A percentile compares a stretch with the other conserved stretches of the same genome.
These are phyloP conservation scores for Phoma sp. DNA, from an alignment of 2,329 filamentous ascomycete species.

Conservation along the genomic window DNA sequence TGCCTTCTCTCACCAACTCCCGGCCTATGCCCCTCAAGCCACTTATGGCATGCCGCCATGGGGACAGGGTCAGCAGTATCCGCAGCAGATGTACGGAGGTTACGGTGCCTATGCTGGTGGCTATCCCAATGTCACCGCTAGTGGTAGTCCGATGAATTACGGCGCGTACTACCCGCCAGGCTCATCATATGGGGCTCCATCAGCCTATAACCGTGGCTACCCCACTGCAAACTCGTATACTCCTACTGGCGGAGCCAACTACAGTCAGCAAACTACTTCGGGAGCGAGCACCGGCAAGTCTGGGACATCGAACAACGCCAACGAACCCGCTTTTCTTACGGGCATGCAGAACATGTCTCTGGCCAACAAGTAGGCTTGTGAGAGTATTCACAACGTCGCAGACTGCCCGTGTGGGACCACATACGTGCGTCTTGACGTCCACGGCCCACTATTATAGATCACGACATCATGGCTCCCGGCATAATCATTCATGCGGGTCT, in stretches of 20 bases:
- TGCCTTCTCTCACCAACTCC: constrained; percentile 43
- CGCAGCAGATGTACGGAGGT: constrained; percentile 30
- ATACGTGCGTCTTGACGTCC: not conserved
- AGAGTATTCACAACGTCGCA: not conserved
- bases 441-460: constrained; percentile 1
- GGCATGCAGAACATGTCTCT: constrained; percentile 39
- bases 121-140: constrained; percentile 30
- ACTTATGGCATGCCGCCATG: constrained; percentile 37
- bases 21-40: constrained; percentile 31
- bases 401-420: not conserved
- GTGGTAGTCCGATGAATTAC: constrained; percentile 43
- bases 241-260: constrained; percentile 23
- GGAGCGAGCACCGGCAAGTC: constrained; percentile 6
- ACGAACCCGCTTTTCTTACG: constrained; percentile 21
- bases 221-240: constrained; percentile 19
- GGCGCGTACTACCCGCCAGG: constrained; percentile 39
- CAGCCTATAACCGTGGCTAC: constrained; percentile 34
- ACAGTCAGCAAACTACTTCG: constrained; percentile 23
- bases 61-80: constrained; percentile 29
- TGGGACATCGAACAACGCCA: constrained; percentile 18
- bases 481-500: not conserved
- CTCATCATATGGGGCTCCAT: constrained; percentile 30
- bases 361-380: constrained; percentile 21
- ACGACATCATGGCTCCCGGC: constrained; percentile 6
- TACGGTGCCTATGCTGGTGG: constrained; percentile 26